These are phyloP conservation scores for Candida buenavistaensis DNA, from an alignment of 1,139 yeast genomes.

Conservation along the genomic window DNA sequence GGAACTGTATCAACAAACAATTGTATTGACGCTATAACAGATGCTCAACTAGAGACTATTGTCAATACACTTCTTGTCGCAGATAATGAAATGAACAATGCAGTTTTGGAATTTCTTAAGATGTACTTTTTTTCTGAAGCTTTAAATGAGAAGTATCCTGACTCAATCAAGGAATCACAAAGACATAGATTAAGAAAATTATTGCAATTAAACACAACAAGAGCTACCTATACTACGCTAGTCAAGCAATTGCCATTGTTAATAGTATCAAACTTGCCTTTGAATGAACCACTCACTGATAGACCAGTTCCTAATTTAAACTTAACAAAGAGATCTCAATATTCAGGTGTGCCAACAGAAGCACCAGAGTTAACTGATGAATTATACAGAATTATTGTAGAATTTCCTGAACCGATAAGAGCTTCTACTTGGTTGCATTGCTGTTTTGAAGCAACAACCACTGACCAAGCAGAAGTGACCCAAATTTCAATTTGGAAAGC, in stretches of 20 bases:
- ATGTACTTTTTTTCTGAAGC: constrained; percentile 43
- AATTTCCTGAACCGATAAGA: constrained; percentile 80
- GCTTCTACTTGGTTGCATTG: constrained; percentile 96
- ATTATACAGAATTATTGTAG: constrained; percentile 61
- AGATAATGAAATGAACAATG: constrained; percentile 36
- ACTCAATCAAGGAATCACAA: constrained; percentile 35
- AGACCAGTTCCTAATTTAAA: constrained; percentile 23
- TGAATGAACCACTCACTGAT: constrained; percentile 24
- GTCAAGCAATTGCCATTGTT: constrained; percentile 62
- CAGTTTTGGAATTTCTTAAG: constrained; percentile 39
- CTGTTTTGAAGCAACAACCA: constrained; percentile 68
- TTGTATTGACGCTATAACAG: constrained; percentile 42
- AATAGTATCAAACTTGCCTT: constrained; percentile 39
- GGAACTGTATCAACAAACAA: constrained; percentile 30
- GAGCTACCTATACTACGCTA: constrained; percentile 48
- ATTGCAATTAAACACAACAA: constrained; percentile 28
- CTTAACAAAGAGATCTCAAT: constrained; percentile 36
- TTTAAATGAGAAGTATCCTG: constrained; percentile 30
- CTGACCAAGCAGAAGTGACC: constrained; percentile 75
- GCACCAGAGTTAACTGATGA: constrained; percentile 60
- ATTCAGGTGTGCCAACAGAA: constrained; percentile 50
- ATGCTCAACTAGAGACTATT: constrained; percentile 31
- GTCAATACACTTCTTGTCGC: constrained; percentile 33
- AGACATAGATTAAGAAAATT: constrained; percentile 31
- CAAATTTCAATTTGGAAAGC: constrained; percentile 96